phyloP scores from a whole-genome alignment of 2,329 filamentous ascomycete species.

The Boeremia lycopersici region DNA sequence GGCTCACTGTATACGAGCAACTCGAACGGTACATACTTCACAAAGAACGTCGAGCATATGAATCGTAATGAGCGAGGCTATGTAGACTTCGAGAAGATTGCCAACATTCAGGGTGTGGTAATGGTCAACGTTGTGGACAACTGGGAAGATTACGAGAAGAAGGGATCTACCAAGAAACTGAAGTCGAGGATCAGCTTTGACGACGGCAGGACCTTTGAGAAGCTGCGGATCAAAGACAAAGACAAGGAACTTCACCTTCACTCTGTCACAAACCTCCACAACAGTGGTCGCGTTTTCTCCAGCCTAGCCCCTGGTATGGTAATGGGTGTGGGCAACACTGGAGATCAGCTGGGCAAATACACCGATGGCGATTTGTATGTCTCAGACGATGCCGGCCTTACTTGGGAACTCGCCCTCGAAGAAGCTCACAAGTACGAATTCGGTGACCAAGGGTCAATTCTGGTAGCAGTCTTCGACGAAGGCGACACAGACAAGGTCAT shows the following conservation, averaged over 20 bases:
- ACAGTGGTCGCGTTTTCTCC: slow-evolving; percentile 86
- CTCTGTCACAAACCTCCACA: slow-evolving; percentile 83
- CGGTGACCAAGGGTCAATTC: slow-evolving; percentile 86
- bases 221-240: slow-evolving; percentile 69
- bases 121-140: slow-evolving; percentile 90
- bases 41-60: slow-evolving; percentile 87
- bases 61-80: slow-evolving; percentile 78
- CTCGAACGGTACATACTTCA: slow-evolving; percentile 96
- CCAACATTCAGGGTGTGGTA: slow-evolving; percentile 89
- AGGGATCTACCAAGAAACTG: slow-evolving; percentile 66
- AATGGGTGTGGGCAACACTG: slow-evolving; percentile 93
- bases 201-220: slow-evolving; percentile 84
- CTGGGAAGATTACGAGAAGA: slow-evolving; percentile 70
- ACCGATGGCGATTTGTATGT: slow-evolving; percentile 80
- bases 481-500: slow-evolving; percentile 66
- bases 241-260: slow-evolving; percentile 81
- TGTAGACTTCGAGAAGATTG: slow-evolving; percentile 95
- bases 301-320: slow-evolving; percentile 91
- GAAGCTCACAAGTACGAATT: slow-evolving; percentile 96
- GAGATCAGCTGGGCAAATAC: slow-evolving; percentile 73
- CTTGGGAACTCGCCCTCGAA: slow-evolving; percentile 76
- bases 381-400: slow-evolving; percentile 87
- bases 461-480: slow-evolving; percentile 79
- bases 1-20: slow-evolving; percentile 94
- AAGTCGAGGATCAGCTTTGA: slow-evolving; percentile 90